A percentile compares a stretch with the other conserved stretches of the same genome.
These are phyloP conservation scores for Jamesozyma gamospora DNA, from an alignment of 805 yeast genomes.

Conservation along the genomic window DNA sequence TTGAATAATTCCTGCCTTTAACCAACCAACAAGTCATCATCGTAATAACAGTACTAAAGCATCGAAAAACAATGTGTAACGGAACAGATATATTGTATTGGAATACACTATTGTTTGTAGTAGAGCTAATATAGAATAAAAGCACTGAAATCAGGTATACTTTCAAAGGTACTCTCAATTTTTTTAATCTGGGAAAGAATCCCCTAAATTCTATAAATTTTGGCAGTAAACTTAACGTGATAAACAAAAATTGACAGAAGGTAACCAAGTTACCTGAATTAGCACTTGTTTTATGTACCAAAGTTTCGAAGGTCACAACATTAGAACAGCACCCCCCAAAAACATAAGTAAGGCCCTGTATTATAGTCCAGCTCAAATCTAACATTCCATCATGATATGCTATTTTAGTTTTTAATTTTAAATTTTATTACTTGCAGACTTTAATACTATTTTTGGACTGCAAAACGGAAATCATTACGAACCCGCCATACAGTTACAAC, in stretches of 20 bases:
- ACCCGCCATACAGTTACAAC: not conserved
- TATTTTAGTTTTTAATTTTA: not conserved
- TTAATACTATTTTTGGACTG: no score
- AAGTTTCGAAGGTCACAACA: constrained; percentile 50
- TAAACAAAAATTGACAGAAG: constrained; percentile 45
- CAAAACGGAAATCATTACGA: not conserved
- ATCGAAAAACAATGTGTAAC: constrained; percentile 54
- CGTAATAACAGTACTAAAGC: constrained; percentile 53
- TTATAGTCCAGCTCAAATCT: not conserved
- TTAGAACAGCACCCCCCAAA: constrained; percentile 72
- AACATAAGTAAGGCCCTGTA: constrained; percentile 28
- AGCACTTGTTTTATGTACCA: constrained; percentile 31
- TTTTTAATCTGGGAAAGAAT: constrained; percentile 26
- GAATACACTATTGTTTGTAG: constrained; percentile 50
- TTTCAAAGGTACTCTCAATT: constrained; percentile 33
- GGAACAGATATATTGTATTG: constrained; percentile 52
- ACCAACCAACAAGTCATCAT: constrained; percentile 44
- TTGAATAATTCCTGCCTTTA: constrained; percentile 38
- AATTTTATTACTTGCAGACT: no score
- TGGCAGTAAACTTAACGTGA: constrained; percentile 36
- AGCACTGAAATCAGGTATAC: constrained; percentile 39
- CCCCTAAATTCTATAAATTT: constrained; percentile 28
- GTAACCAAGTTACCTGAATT: constrained; percentile 45
- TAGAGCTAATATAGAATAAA: constrained; percentile 41
- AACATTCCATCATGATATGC: not conserved